Evolutionary conservation across 1,284 basidiomycete species (phyloP), one percentile per base, ranked within the genome.

Genomic region (Heterobasidion parviporum): DNA sequence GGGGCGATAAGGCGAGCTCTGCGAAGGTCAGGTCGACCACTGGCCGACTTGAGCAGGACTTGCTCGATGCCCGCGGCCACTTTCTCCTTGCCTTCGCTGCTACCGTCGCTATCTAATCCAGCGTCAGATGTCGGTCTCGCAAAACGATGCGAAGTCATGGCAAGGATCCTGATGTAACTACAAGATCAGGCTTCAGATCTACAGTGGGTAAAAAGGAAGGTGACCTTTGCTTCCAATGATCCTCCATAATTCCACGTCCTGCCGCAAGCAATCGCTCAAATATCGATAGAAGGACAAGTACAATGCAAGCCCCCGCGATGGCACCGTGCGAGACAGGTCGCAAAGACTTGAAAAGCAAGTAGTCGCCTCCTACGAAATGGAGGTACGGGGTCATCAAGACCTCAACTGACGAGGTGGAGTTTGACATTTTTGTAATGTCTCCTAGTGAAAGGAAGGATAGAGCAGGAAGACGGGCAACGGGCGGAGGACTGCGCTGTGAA

Each of bases 241-340:
- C 67, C 59, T 85, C 78, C 55, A 81, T 72, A 9, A 74, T 67
- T 18, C 74, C 69, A 32, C 85, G 75, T 56, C 78, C 71, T 0
- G 82, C 83, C 12, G 78, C 69, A 43, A 92, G 65, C 70, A 80
- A 83, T 57, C 90, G 74, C 56, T 92, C 89, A 38, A 89, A 69
- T 6, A 92, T 65, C 7, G 82, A 81, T 34, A 93, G 70, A 26
- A 83, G 48, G 62, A 87, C 74, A 20, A 94, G 73, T 0, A 78
- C 85, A 56, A 93, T 75, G 65, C 83, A 88, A 48, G 89, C 87
- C 2, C 87, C 90, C 15, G 79, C 81, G 33, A 90, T 78, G 0
- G 85, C 83, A 34, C 87, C 89, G 10, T 74, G 62, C 0, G 85
- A 83, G 0, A 73, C 74, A 0, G 92, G 91, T 2, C 70, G 71